Evolutionary conservation across 768 basidiomycete species (phyloP).

Genomic region (Solioccasus polychromus): DNA sequence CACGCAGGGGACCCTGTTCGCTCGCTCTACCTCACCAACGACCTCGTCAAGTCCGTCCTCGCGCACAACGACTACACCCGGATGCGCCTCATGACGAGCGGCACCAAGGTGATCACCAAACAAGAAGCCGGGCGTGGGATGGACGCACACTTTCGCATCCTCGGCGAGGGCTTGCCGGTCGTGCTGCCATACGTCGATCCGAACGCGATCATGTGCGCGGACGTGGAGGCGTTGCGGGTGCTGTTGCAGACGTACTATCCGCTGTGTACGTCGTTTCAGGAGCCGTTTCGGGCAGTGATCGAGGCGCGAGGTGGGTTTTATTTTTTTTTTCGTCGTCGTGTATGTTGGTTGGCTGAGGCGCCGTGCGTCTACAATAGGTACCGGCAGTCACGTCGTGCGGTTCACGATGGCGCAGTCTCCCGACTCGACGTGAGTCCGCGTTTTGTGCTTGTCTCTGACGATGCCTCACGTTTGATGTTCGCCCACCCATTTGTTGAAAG

Average conservation of each 20-base stretch:
- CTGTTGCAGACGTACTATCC: conserved; percentile 82
- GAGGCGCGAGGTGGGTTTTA: conserved; percentile 53
- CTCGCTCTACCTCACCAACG: conserved; percentile 85
- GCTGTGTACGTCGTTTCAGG: conserved; percentile 57
- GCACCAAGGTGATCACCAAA: conserved; percentile 89
- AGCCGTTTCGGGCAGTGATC: conserved; percentile 54
- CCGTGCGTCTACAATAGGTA: conserved; percentile 45
- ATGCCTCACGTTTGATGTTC: neutral
- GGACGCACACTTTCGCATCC: conserved; percentile 66
- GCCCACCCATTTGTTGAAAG: conserved; percentile 32
- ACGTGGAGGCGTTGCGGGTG: conserved; percentile 55
- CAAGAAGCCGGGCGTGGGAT: conserved; percentile 72
- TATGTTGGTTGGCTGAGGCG: no score
- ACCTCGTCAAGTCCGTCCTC: conserved; percentile 78
- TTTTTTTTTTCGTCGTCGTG: no score
- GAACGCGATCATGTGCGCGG: conserved; percentile 55
- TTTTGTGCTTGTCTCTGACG: neutral
- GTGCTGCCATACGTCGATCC: conserved; percentile 80
- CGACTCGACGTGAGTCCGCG: conserved; percentile 49
- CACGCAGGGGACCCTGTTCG: conserved; percentile 68
- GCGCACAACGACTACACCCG: conserved; percentile 78
- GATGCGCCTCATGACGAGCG: conserved; percentile 86
- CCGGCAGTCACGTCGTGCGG: conserved; percentile 71
- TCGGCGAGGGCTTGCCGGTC: conserved; percentile 82
- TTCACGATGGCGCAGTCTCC: conserved; percentile 56